phyloP scores from a whole-genome alignment of 345 rosid genomes.

The Dipteronia sinensis region DNA sequence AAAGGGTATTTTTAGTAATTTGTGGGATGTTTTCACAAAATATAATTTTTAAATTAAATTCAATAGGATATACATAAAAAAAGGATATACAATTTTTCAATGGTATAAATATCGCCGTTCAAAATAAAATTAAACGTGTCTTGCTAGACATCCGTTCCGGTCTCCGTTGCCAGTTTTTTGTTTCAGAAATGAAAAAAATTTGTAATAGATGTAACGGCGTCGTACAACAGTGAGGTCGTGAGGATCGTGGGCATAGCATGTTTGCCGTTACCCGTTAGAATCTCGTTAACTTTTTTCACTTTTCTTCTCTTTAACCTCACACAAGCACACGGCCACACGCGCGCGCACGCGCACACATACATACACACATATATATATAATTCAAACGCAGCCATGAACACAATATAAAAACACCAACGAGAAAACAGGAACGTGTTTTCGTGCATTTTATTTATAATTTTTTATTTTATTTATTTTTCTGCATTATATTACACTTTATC shows the following conservation, averaged over 20 bases:
- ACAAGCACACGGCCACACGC: background rate
- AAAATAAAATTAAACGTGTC: too few species aligned
- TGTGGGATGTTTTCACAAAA: too few species aligned
- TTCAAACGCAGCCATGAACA: background rate
- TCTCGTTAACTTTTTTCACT: background rate
- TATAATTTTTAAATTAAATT: too few species aligned
- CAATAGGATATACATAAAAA: too few species aligned
- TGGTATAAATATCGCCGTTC: too few species aligned
- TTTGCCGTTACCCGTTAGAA: background rate
- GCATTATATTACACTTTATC: constrained; percentile 1
- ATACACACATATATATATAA: background rate
- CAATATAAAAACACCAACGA: background rate
- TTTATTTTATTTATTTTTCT: background rate
- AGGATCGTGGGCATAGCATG: background rate
- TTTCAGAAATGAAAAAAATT: background rate
- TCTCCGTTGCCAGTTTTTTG: too few species aligned
- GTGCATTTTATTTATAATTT: background rate
- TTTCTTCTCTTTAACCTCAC: background rate
- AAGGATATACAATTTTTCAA: too few species aligned
- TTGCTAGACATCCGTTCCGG: too few species aligned
- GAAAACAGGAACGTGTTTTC: constrained; percentile 25
- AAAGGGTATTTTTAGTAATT: too few species aligned
- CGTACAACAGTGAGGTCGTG: background rate
- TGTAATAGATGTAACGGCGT: background rate
- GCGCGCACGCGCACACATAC: background rate